Evolutionary conservation across 169 alveolate species (phyloP), one percentile per base, ranked within the genome.

Genomic region (Cyclospora cayetanensis): DNA sequence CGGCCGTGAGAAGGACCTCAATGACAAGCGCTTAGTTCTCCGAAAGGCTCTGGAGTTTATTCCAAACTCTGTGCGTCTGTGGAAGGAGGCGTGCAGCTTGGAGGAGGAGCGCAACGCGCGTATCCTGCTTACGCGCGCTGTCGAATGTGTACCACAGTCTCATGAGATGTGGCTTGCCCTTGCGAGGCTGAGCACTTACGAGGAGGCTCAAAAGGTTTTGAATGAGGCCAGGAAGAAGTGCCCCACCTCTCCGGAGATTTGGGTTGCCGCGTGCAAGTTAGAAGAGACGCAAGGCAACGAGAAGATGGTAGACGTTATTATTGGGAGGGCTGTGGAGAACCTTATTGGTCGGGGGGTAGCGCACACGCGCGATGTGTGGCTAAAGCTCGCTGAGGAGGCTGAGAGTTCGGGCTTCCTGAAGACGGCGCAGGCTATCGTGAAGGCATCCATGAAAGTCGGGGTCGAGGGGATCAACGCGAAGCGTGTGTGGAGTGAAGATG

Each of bases 121-220:
- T 79, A 95, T 96, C 29, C 95, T 98, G 72, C 97, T 99, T 35
- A 95, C 98, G 79, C 97, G 99, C 66, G 99, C 99, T 22, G 99
- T 98, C n/a, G 99, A 98, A 94, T 98, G 99, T 91, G 98, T 98
- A 52, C 99, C 99, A 29, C 98, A 98, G 91, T 96, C 98, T 25
- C 97, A 98, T 66, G 99, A 98, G 77, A 95, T 99, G 94, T 99
- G 99, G 99, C 96, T 99, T 77, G 99, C 99, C 35, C 95, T 99
- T 82, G 99, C 99, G 1, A 95, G 98, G 93, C 96, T 98, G 52
- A 99, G 99, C 90, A 97, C 97, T 43, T 98, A 98, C 96, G 97
- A 96, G 83, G 99, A 98, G 94, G 99, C 99, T 4, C 99, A 98
- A 95, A 95, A 95, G 80, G 99, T 98, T 79, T 93, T 99, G 70